Conservation (phyloP, 2,329 filamentous ascomycete species). For the Colletotrichum acutatum region DNA sequence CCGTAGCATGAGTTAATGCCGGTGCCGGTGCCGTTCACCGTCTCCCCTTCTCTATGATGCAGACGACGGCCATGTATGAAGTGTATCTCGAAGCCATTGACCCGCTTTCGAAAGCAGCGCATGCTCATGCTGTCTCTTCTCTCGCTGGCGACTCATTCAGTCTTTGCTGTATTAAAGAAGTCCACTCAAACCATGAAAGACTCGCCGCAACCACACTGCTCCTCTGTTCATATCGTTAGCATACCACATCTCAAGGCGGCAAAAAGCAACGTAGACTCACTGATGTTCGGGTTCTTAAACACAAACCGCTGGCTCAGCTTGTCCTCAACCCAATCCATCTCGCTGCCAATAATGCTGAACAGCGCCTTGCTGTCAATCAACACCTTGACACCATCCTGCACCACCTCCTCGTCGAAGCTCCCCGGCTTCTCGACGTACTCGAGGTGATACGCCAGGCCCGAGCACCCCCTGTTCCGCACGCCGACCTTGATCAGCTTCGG, state of each 20-base stretch:
- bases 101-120: neutral
- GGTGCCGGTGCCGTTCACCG: constrained; percentile 15
- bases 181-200: constrained; percentile 80
- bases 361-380: constrained; percentile 97
- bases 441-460: constrained; percentile 90
- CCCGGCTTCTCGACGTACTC: constrained; percentile 95
- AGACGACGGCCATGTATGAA: neutral
- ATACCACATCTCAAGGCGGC: neutral
- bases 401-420: constrained; percentile 89
- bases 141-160: neutral
- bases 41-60: constrained; percentile 4
- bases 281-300: constrained; percentile 98
- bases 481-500: constrained; percentile 95
- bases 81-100: neutral
- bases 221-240: constrained; percentile 70
- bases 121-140: neutral
- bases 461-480: constrained; percentile 94
- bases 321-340: constrained; percentile 99
- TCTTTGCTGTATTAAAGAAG: neutral
- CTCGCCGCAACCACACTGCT: constrained; percentile 95
- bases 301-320: constrained; percentile 93
- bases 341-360: constrained; percentile 97
- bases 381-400: constrained; percentile 96
- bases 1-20: constrained; percentile 8
- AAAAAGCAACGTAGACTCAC: constrained; percentile 66